These are phyloP conservation scores for Moniliella sp. DNA, from an alignment of 1,284 basidiomycete genomes.

Conservation along the genomic window DNA sequence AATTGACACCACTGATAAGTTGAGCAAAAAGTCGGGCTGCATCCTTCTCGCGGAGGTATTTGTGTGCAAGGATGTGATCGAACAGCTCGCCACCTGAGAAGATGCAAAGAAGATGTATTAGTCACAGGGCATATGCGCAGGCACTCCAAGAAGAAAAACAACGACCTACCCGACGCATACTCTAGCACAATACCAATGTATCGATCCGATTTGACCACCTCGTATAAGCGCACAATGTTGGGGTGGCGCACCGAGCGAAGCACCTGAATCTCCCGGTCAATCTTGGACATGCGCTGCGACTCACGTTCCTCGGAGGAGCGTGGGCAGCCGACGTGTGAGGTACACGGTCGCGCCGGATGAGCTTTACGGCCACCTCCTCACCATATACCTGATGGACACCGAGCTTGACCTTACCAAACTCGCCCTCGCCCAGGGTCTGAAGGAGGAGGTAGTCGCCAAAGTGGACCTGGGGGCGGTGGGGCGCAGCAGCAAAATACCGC, in stretches of 20 bases:
- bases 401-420: slow-evolving; percentile 97
- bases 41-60: slow-evolving; percentile 82
- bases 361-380: slow-evolving; percentile 92
- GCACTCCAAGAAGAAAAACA: no score
- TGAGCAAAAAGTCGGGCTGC: slow-evolving; percentile 91
- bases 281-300: slow-evolving; percentile 64
- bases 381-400: slow-evolving; percentile 79
- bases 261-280: slow-evolving; percentile 91
- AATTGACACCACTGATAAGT: slow-evolving; percentile 92
- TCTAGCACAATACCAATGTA: slow-evolving; percentile 98
- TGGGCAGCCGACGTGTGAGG: slow-evolving; percentile 53
- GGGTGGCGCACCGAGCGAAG: slow-evolving; percentile 83
- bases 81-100: slow-evolving; percentile 76
- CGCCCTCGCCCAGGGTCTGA: slow-evolving; percentile 54
- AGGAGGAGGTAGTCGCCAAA: slow-evolving; percentile 33
- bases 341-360: slow-evolving; percentile 78
- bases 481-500: slow-evolving; percentile 31
- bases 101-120: no score
- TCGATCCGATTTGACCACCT: slow-evolving; percentile 96
- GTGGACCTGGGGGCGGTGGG: slow-evolving; percentile 30
- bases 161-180: slow-evolving; percentile 55
- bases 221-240: slow-evolving; percentile 91
- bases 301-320: slow-evolving; percentile 11
- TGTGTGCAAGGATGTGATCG: slow-evolving; percentile 93
- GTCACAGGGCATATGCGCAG: no score